Percentiles rank a stretch among this genome's conserved stretches.
phyloP scores from a whole-genome alignment of 495 filamentous ascomycete genomes.

The Xylaria intraflava region DNA sequence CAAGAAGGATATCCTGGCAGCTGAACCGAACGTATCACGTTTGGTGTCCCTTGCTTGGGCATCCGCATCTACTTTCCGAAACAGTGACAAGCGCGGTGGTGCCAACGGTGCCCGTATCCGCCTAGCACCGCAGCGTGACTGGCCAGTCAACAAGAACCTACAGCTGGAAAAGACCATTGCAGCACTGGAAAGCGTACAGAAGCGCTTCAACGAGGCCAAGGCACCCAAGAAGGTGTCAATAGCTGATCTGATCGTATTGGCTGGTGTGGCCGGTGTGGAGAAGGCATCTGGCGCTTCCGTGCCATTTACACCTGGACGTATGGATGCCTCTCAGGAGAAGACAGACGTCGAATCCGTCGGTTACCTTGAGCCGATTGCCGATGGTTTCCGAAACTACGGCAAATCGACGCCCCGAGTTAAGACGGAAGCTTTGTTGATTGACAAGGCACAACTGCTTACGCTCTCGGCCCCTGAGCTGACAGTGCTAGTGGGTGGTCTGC shows the following conservation, averaged over 20 bases:
- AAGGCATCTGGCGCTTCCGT: slow-evolving; percentile 51
- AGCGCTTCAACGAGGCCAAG: slow-evolving; percentile 49
- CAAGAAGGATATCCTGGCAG: slow-evolving; percentile 57
- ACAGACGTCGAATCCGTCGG: slow-evolving; percentile 57
- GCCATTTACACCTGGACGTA: slow-evolving; percentile 44
- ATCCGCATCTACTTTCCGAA: slow-evolving; percentile 65
- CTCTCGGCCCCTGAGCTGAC: slow-evolving; percentile 62
- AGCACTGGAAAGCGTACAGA: slow-evolving; percentile 55
- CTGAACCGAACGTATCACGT: slow-evolving; percentile 48
- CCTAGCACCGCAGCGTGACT: slow-evolving; percentile 59
- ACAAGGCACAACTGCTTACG: slow-evolving; percentile 59
- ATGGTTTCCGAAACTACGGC: slow-evolving; percentile 73
- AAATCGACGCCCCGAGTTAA: slow-evolving; percentile 48
- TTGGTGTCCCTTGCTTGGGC: slow-evolving; percentile 61
- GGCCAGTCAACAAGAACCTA: slow-evolving; percentile 60
- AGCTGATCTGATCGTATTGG: slow-evolving; percentile 66
- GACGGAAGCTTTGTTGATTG: slow-evolving; percentile 60
- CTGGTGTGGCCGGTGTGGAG: slow-evolving; percentile 60
- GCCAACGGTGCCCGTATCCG: slow-evolving; percentile 70
- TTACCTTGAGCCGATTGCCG: slow-evolving; percentile 54
- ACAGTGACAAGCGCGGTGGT: slow-evolving; percentile 68
- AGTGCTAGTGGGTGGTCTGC: slow-evolving; percentile 60
- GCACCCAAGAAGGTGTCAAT: slow-evolving; percentile 62
- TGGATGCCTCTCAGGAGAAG: slow-evolving; percentile 51
- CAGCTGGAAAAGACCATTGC: slow-evolving; percentile 51